Conservation (phyloP, 140 eudicot genomes). For the Anethum foeniculum region DNA sequence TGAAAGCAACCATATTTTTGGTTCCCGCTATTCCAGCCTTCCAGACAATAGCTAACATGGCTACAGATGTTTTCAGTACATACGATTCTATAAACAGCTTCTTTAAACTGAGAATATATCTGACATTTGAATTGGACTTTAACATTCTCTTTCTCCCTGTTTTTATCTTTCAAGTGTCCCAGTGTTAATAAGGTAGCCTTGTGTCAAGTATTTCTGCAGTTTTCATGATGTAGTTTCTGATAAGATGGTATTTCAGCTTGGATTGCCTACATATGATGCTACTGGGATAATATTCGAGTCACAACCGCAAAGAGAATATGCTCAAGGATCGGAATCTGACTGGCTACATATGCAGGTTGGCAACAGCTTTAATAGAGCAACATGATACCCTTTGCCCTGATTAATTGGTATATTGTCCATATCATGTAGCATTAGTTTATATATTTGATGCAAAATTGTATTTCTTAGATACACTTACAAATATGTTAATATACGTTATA, state of each 20-base stretch:
- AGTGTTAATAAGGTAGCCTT: neutral
- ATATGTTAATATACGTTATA: neutral
- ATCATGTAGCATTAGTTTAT: neutral
- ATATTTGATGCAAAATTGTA: neutral
- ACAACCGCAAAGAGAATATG: slow-evolving; percentile 54
- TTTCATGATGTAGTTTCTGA: neutral
- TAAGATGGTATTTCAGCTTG: slow-evolving; percentile 40
- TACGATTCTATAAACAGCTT: neutral
- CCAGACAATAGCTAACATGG: neutral
- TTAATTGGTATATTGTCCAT: slow-evolving; percentile 11
- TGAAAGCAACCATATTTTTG: neutral
- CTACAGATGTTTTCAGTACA: neutral
- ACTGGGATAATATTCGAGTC: slow-evolving; percentile 58
- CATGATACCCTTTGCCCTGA: slow-evolving; percentile 27
- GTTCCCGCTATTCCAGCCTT: neutral
- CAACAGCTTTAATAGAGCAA: slow-evolving; percentile 52
- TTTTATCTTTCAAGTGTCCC: neutral
- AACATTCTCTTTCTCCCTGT: neutral
- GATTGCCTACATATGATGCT: slow-evolving; percentile 53
- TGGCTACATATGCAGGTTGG: slow-evolving; percentile 96
- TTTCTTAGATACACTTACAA: neutral
- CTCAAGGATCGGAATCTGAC: slow-evolving; percentile 56
- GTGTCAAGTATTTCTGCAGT: neutral
- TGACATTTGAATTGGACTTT: neutral
- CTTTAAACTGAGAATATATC: neutral